Evolutionary conservation across 495 filamentous ascomycete genomes (phyloP).

Genomic region (Lichina pygmaea): DNA sequence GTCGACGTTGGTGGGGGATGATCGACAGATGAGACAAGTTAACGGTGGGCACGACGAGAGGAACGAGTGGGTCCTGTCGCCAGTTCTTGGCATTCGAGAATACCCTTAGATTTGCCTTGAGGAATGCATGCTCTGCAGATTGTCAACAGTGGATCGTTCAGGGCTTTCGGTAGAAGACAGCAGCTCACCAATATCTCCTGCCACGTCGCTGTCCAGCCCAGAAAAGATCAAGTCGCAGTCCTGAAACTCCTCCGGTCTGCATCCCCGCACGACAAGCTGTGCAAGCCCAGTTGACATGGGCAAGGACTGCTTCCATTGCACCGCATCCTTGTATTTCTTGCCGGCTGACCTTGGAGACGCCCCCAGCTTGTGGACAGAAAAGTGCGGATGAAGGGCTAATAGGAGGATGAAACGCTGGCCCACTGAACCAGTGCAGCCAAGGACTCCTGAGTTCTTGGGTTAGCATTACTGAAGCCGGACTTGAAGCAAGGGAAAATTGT

Average conservation of each 20-base stretch:
- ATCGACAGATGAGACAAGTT: conserved; percentile 55
- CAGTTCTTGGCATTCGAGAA: conserved; percentile 86
- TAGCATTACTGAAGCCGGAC: not conserved
- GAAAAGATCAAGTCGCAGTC: conserved; percentile 80
- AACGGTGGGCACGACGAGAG: conserved; percentile 63
- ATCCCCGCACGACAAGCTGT: conserved; percentile 46
- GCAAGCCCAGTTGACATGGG: conserved; percentile 40
- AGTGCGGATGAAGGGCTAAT: conserved; percentile 50
- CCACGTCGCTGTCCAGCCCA: conserved; percentile 62
- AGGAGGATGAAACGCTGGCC: conserved; percentile 70
- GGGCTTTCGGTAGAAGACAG: not conserved
- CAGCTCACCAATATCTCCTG: conserved; percentile 32
- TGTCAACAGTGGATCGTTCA: not conserved
- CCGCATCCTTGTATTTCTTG: conserved; percentile 63
- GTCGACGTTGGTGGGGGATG: conserved; percentile 46
- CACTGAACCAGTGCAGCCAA: conserved; percentile 55
- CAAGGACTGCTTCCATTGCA: conserved; percentile 57
- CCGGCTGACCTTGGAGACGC: conserved; percentile 55
- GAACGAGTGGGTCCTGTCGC: conserved; percentile 56
- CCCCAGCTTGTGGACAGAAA: conserved; percentile 49
- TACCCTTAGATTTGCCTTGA: conserved; percentile 48
- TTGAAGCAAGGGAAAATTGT: conserved; percentile 1
- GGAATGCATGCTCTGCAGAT: conserved; percentile 43
- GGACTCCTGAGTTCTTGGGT: conserved; percentile 20
- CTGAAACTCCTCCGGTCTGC: conserved; percentile 42